A percentile compares a stretch with the other conserved stretches of the same genome.
Evolutionary conservation across 2,329 filamentous ascomycete species (phyloP).

Genomic region (Akanthomyces lecanii): DNA sequence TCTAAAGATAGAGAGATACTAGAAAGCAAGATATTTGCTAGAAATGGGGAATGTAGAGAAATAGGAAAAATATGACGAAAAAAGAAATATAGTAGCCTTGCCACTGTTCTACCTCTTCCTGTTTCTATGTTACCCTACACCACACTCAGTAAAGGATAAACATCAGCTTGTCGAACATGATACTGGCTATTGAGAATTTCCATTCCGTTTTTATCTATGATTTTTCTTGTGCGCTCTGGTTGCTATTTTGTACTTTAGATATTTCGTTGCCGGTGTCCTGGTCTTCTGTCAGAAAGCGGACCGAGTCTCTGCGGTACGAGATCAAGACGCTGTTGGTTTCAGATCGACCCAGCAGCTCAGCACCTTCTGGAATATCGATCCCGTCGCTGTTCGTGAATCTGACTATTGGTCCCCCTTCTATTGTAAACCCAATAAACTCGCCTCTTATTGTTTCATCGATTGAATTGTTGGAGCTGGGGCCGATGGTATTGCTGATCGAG

Average conservation of each 20-base stretch:
- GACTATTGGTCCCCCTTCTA: constrained; percentile 44
- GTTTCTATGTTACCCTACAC: no score
- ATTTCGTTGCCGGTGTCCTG: constrained; percentile 2
- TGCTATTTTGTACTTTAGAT: background rate
- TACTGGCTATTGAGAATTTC: background rate
- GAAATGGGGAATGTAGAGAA: no score
- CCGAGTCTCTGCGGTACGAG: constrained; percentile 33
- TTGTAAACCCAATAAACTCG: constrained; percentile 42
- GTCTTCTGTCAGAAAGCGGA: constrained; percentile 29
- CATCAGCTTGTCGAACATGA: no score
- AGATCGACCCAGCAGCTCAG: constrained; percentile 35
- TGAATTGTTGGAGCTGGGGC: constrained; percentile 31
- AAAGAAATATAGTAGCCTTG: no score
- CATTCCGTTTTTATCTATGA: background rate
- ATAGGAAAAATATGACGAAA: no score
- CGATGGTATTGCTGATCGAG: constrained; percentile 34
- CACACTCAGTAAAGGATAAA: no score
- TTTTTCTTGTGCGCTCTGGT: background rate
- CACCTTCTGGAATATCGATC: constrained; percentile 28
- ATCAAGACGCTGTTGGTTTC: constrained; percentile 35
- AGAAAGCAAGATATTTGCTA: no score
- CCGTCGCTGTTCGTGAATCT: constrained; percentile 35
- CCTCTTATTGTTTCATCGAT: constrained; percentile 30
- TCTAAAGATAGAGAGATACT: no score
- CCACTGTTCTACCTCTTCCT: no score